Base-by-base conservation (phyloP, 768 basidiomycete genomes). In the Hemileccinum impolitum region DNA sequence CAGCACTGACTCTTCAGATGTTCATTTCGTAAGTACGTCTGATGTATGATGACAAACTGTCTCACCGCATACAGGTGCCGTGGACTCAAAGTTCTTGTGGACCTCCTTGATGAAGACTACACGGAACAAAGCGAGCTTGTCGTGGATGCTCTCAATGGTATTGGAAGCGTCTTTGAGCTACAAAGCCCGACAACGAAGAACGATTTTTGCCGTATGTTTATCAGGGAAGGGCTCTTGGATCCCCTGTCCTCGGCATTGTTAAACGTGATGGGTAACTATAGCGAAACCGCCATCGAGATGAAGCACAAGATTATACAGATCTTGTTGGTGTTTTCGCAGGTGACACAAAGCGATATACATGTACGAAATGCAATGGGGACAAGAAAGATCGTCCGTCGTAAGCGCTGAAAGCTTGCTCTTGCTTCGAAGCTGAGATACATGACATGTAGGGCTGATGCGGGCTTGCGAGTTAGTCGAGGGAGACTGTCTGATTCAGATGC, bases 201-300 rank as follows among this genome's bases (percentile, higher is more conserved):
- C 63, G 96, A 98, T 69, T 98, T 98, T 64, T 97, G 94, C 63
- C 82, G 96, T 10, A 94, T 98, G 88, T 95, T 98, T 72, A 91
- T 96, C 36, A 79, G 93, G 6, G 96, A 98, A 70, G 96, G 96
- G 23, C 74, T 99, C 3, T 75, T 96, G 39, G 94, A 96, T 56
- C 95, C 96, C 0, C 72, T 99, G 1, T 91, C 94, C 1, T 83
- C 87, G 2, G 96, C 95, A 3, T 69, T 99, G 21, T 72, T 95
- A 50, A 88, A 91, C 58, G 90, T 97, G 46, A 90, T 94, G 77
- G 79, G 81, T 3, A 85, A 80, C 49, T 78, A 80, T 10, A 86
- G 80, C 44, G 75, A 79, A 19, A 70, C 78, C 3, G 80, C 87
- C 2, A 70, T 76, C 12, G 87, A 86, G 53, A 90, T 84, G 74